phyloP scores from a whole-genome alignment of 73 alveolate genomes.

The Stentor coeruleus region DNA sequence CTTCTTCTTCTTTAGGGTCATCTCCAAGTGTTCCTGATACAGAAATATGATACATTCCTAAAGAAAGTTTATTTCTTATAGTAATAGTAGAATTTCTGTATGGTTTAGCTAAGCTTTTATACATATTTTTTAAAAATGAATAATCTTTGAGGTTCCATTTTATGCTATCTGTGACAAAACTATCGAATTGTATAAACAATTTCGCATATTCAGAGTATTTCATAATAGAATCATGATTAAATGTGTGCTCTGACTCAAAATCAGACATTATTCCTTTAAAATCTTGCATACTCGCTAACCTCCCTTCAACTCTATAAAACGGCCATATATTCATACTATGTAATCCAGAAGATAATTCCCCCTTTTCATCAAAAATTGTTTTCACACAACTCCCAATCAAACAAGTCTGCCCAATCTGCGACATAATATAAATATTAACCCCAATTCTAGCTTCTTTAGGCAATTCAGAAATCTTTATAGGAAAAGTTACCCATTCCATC shows the following conservation, averaged over 20 bases:
- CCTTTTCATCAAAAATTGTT: conserved; percentile 41
- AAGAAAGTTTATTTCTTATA: not conserved
- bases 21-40: conserved; percentile 17
- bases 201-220: conserved; percentile 34
- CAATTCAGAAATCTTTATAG: conserved; percentile 44
- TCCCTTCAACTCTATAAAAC: conserved; percentile 43
- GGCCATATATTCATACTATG: conserved; percentile 49
- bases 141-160: conserved; percentile 51
- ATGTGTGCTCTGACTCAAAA: too few species aligned
- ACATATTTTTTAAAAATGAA: conserved; percentile 39
- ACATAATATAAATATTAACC: conserved; percentile 34
- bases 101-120: conserved; percentile 42
- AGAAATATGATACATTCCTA: not conserved
- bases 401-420: conserved; percentile 35
- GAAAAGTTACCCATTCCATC: conserved; percentile 27
- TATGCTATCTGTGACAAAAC: conserved; percentile 32
- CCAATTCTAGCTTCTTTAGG: conserved; percentile 54
- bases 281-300: conserved; percentile 53
- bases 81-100: conserved; percentile 29
- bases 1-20: conserved; percentile 14
- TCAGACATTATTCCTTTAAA: conserved; percentile 38
- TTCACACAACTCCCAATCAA: conserved; percentile 39
- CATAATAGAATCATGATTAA: conserved; percentile 22
- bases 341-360: conserved; percentile 37
- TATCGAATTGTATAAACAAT: conserved; percentile 37